Conservation (phyloP, 371 early-diverging fungal genomes). For the Batkoa obscura region DNA sequence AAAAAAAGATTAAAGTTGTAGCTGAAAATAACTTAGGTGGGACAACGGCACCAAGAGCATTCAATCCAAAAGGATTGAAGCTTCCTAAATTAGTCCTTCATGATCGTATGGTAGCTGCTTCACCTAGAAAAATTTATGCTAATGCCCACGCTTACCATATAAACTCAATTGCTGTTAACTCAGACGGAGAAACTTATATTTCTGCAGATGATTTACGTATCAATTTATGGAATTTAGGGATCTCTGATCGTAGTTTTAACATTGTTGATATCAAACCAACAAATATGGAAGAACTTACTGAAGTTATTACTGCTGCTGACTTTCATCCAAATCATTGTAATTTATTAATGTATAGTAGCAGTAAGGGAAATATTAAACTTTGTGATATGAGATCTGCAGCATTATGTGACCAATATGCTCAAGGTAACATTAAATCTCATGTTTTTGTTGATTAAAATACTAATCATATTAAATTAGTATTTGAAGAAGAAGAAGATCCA, state of each 20-base stretch:
- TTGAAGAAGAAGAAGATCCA: slow-evolving; percentile 88
- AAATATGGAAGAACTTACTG: slow-evolving; percentile 97
- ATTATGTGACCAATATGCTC: slow-evolving; percentile 82
- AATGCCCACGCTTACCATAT: slow-evolving; percentile 98
- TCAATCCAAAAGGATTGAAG: slow-evolving; percentile 25
- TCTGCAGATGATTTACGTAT: slow-evolving; percentile 97
- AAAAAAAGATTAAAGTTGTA: slow-evolving; percentile 84
- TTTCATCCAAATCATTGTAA: slow-evolving; percentile 94
- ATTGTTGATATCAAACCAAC: slow-evolving; percentile 99
- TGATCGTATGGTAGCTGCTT: slow-evolving; percentile 87
- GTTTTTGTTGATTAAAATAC: background rate
- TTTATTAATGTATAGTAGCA: slow-evolving; percentile 94
- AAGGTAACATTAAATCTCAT: slow-evolving; percentile 31
- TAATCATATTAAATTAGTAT: slow-evolving; percentile 28
- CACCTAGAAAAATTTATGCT: slow-evolving; percentile 84
- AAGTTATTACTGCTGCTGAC: slow-evolving; percentile 97
- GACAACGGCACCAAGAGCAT: slow-evolving; percentile 22
- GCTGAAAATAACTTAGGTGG: slow-evolving; percentile 66
- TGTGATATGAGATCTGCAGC: slow-evolving; percentile 93
- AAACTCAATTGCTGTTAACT: slow-evolving; percentile 96
- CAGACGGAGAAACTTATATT: slow-evolving; percentile 90
- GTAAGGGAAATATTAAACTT: slow-evolving; percentile 92
- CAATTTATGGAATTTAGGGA: slow-evolving; percentile 94
- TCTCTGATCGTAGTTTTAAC: slow-evolving; percentile 93
- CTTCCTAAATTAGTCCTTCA: slow-evolving; percentile 79